phyloP scores from a whole-genome alignment of 192 early-diverging fungal genomes.

The Spinellus fusiger region DNA sequence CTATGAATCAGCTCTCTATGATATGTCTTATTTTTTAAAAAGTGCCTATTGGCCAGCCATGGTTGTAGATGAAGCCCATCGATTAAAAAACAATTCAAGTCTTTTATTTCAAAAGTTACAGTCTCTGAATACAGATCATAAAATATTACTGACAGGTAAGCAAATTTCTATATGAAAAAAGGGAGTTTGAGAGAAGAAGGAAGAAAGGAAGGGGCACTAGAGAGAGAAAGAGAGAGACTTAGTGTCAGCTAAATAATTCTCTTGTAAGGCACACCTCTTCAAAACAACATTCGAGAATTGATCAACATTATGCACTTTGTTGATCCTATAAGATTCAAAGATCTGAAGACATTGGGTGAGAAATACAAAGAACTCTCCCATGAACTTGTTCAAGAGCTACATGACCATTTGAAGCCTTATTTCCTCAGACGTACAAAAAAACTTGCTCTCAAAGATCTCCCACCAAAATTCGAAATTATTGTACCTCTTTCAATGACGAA shows the following conservation, averaged over 20 bases:
- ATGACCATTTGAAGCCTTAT: conserved; percentile 58
- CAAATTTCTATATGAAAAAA: no score
- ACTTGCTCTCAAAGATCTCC: conserved; percentile 48
- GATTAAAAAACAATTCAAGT: conserved; percentile 66
- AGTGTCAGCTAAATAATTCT: no score
- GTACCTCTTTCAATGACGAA: conserved; percentile 64
- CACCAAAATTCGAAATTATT: conserved; percentile 64
- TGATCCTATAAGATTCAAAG: conserved; percentile 52
- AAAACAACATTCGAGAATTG: conserved; percentile 68
- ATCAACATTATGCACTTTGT: conserved; percentile 70
- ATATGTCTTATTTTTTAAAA: conserved; percentile 36
- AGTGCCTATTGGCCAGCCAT: conserved; percentile 58
- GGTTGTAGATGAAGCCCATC: conserved; percentile 73
- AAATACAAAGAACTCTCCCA: conserved; percentile 48
- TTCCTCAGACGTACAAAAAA: conserved; percentile 69
- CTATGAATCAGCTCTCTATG: conserved; percentile 50
- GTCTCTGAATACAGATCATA: conserved; percentile 43
- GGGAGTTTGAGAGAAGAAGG: no score
- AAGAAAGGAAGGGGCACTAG: no score
- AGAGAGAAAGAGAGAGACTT: no score
- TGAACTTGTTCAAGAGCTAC: conserved; percentile 57
- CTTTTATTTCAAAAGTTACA: conserved; percentile 50
- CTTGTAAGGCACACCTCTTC: conserved; percentile 65
- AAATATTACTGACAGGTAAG: conserved; percentile 59
- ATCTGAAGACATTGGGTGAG: conserved; percentile 49